phyloP scores from a whole-genome alignment of 2,329 filamentous ascomycete genomes.

The Canariomyces notabilis region DNA sequence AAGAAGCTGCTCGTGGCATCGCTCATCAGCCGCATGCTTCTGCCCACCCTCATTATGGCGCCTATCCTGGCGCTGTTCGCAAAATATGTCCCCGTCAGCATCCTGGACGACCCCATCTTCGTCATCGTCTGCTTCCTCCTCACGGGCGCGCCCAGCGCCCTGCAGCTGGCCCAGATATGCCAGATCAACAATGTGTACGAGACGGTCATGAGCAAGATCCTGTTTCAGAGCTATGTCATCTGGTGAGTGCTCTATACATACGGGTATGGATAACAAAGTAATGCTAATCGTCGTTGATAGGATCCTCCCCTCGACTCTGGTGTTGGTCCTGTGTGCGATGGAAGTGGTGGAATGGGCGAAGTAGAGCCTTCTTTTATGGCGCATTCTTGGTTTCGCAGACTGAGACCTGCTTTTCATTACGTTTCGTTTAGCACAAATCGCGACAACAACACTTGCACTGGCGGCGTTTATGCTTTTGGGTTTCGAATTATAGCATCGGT shows the following conservation, averaged over 20 bases:
- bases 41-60: constrained; percentile 89
- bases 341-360: constrained; percentile 87
- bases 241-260: constrained; percentile 56
- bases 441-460: background rate
- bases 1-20: constrained; percentile 80
- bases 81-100: constrained; percentile 88
- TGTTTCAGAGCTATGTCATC: constrained; percentile 96
- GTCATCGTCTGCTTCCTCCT: constrained; percentile 96
- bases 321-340: constrained; percentile 85
- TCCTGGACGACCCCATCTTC: constrained; percentile 96
- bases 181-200: constrained; percentile 97
- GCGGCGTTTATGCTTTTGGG: background rate
- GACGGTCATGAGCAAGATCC: constrained; percentile 82
- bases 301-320: constrained; percentile 88
- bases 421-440: background rate
- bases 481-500: background rate
- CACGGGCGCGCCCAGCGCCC: constrained; percentile 84
- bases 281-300: constrained; percentile 36
- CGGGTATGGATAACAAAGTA: constrained; percentile 25
- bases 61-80: constrained; percentile 81
- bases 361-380: background rate
- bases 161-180: constrained; percentile 96
- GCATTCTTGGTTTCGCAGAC: background rate
- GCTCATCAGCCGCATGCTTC: constrained; percentile 81
- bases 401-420: background rate